Percentiles rank a stretch among this genome's conserved stretches.
Evolutionary conservation across 1,284 basidiomycete genomes (phyloP).

Genomic region (Neonothopanus nambi): DNA sequence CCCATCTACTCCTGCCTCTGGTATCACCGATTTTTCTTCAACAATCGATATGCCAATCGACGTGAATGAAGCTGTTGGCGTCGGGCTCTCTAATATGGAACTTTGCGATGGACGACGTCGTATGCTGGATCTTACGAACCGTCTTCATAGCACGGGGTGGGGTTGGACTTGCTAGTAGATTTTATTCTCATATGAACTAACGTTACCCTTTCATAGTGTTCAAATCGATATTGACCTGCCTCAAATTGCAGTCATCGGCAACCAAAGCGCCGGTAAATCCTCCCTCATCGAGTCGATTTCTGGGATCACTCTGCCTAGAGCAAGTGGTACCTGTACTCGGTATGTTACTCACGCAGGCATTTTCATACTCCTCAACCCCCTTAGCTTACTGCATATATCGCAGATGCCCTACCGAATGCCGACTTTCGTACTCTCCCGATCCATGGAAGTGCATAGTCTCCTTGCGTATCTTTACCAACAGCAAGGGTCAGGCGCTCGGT

Average conservation of each 20-base stretch:
- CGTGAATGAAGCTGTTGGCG: conserved; percentile 6
- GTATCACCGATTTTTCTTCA: no score
- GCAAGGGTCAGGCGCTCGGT: conserved; percentile 41
- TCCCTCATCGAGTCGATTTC: conserved; percentile 76
- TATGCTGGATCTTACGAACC: conserved; percentile 55
- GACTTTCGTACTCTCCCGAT: conserved; percentile 44
- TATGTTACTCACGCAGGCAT: conserved; percentile 23
- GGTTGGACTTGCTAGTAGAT: conserved; percentile 10
- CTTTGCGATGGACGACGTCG: conserved; percentile 36
- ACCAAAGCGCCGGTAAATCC: conserved; percentile 71
- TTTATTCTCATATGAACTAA: not conserved
- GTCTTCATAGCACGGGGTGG: conserved; percentile 56
- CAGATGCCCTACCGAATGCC: conserved; percentile 75
- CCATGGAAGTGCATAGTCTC: conserved; percentile 65
- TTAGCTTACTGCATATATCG: not conserved
- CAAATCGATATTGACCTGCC: conserved; percentile 65
- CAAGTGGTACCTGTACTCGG: conserved; percentile 68
- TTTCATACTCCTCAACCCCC: not conserved
- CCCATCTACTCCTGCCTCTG: no score
- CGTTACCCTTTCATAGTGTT: conserved; percentile 38
- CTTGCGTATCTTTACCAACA: conserved; percentile 52
- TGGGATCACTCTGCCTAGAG: conserved; percentile 56
- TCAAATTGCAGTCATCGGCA: conserved; percentile 66
- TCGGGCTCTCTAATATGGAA: conserved; percentile 48
- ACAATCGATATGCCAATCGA: no score